Evolutionary conservation across 2,329 filamentous ascomycete species (phyloP).

Genomic region (Xylariales sp.): DNA sequence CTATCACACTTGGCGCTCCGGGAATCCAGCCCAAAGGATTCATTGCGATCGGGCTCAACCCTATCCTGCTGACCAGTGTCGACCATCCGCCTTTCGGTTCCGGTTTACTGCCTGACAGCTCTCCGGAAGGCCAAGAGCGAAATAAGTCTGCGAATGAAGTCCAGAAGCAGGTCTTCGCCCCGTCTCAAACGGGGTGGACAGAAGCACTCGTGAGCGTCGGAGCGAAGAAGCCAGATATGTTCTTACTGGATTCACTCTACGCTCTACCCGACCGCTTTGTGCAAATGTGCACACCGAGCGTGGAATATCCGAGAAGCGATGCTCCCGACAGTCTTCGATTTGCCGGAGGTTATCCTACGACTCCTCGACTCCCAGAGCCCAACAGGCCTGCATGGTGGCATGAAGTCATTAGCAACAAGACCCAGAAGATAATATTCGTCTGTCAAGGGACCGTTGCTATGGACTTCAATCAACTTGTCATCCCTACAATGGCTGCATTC

Average conservation of each 20-base stretch:
- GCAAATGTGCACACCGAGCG: slow-evolving; percentile 32
- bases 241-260: slow-evolving; percentile 1
- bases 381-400: slow-evolving; percentile 40
- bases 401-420: slow-evolving; percentile 30
- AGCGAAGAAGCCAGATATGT: not conserved
- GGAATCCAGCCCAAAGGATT: slow-evolving; percentile 5
- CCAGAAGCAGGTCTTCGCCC: slow-evolving; percentile 9
- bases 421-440: slow-evolving; percentile 38
- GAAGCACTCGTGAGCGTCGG: not conserved
- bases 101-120: slow-evolving; percentile 24
- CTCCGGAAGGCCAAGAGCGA: slow-evolving; percentile 22
- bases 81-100: slow-evolving; percentile 27
- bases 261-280: slow-evolving; percentile 26
- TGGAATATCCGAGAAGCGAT: slow-evolving; percentile 34
- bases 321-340: slow-evolving; percentile 35
- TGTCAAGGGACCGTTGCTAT: slow-evolving; percentile 42
- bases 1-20: slow-evolving; percentile 5
- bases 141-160: slow-evolving; percentile 16
- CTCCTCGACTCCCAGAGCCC: slow-evolving; percentile 22
- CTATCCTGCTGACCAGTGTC: slow-evolving; percentile 26
- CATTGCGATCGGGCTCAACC: slow-evolving; percentile 25
- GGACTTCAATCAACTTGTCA: slow-evolving; percentile 35
- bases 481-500: slow-evolving; percentile 40
- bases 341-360: slow-evolving; percentile 34
- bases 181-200: slow-evolving; percentile 7